Percentiles rank a stretch among this genome's conserved stretches.
phyloP scores from a whole-genome alignment of 2,329 filamentous ascomycete species.

The Stachybotrys elegans region DNA sequence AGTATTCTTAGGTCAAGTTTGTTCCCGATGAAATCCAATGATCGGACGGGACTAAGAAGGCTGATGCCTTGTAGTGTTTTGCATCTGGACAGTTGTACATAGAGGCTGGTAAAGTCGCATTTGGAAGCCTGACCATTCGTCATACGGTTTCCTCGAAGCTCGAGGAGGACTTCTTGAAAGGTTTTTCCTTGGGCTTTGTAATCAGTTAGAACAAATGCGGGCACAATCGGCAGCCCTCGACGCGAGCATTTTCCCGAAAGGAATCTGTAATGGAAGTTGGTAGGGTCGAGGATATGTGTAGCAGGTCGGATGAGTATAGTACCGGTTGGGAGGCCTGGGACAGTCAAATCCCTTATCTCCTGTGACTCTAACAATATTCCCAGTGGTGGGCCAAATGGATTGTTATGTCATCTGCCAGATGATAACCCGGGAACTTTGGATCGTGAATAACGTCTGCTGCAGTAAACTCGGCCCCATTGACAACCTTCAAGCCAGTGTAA shows the following conservation, averaged over 20 bases:
- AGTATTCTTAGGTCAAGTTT: slow-evolving; percentile 6
- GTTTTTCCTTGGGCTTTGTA: slow-evolving; percentile 4
- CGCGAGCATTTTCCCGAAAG: slow-evolving; percentile 1
- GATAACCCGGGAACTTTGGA: slow-evolving; percentile 8
- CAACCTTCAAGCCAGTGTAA: slow-evolving; percentile 9
- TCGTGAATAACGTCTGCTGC: slow-evolving; percentile 8
- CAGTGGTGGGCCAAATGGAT: slow-evolving; percentile 9
- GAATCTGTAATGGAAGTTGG: slow-evolving; percentile 2
- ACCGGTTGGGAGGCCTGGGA: slow-evolving; percentile 1
- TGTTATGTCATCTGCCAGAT: slow-evolving; percentile 7
- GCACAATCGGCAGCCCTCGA: slow-evolving; percentile 1
- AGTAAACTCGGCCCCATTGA: slow-evolving; percentile 9
- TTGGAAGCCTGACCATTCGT: slow-evolving; percentile 4
- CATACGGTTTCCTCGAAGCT: slow-evolving; percentile 5
- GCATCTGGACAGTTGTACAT: slow-evolving; percentile 6
- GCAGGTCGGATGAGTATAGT: slow-evolving; percentile 2
- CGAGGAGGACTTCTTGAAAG: slow-evolving; percentile 5
- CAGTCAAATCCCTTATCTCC: slow-evolving; percentile 3
- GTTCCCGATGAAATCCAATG: slow-evolving; percentile 6
- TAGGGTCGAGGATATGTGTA: slow-evolving; percentile 1
- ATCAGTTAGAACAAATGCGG: background rate
- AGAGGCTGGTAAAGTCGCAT: slow-evolving; percentile 1
- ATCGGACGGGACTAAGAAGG: slow-evolving; percentile 4
- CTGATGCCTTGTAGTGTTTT: slow-evolving; percentile 4
- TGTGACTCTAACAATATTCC: slow-evolving; percentile 8